These are phyloP conservation scores for Dictyostelium discoideum DNA, from an alignment of 78 protist species.

Conservation along the genomic window dicty_2.7 NC_007091.3:4556001-4556500, in stretches of 20 bases:
- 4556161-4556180: not conserved
- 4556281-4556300: conserved; percentile 70
- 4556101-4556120: conserved; percentile 5
- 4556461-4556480: conserved; percentile 32
- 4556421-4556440: conserved; percentile 34
- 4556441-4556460: not conserved
- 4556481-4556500: conserved; percentile 9
- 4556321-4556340: conserved; percentile 15
- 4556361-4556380: not conserved
- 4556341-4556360: not conserved
- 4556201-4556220: conserved; percentile 75
- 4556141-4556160: not conserved
- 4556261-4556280: not conserved
- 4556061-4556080: not conserved
- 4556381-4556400: not conserved
- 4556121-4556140: conserved; percentile 43
- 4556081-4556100: not conserved
- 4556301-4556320: conserved; percentile 23
- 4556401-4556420: not conserved
- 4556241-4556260: conserved; percentile 36
- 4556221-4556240: conserved; percentile 62
- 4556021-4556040: conserved; percentile 84
- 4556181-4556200: conserved; percentile 12
- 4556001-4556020: conserved; percentile 14
- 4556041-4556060: conserved; percentile 39